These are phyloP conservation scores for Ascochyta pisi DNA, from an alignment of 2,329 filamentous ascomycete genomes.

Conservation along the genomic window DNA sequence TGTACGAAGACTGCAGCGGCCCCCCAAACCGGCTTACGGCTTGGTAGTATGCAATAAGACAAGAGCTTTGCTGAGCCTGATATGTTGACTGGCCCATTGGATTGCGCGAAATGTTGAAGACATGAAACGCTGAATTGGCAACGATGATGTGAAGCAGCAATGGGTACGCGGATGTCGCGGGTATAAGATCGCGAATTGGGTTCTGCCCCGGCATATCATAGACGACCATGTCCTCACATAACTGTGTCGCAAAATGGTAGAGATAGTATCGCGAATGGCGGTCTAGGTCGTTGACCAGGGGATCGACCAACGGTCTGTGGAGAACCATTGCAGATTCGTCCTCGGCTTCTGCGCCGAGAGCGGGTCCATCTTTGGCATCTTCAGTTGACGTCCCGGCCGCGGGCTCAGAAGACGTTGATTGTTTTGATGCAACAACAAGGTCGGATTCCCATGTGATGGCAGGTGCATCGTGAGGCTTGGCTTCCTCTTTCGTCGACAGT, in stretches of 20 bases:
- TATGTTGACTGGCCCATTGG: conserved; percentile 44
- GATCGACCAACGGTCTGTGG: conserved; percentile 59
- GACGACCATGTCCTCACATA: conserved; percentile 63
- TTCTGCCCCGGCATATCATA: conserved; percentile 56
- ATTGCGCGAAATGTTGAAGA: conserved; percentile 50
- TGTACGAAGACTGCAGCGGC: conserved; percentile 40
- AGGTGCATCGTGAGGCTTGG: conserved; percentile 30
- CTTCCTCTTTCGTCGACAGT: conserved; percentile 29
- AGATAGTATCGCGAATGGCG: conserved; percentile 55
- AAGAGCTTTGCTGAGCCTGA: conserved; percentile 42
- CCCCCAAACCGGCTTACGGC: conserved; percentile 50
- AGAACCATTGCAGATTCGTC: conserved; percentile 33
- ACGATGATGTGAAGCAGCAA: conserved; percentile 56
- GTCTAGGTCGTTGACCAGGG: conserved; percentile 62
- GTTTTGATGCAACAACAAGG: conserved; percentile 14
- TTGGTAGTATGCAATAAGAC: conserved; percentile 44
- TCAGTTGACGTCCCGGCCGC: neutral
- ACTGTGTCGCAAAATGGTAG: conserved; percentile 56
- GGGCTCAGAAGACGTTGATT: conserved; percentile 1
- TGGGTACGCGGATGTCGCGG: conserved; percentile 54
- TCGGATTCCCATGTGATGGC: conserved; percentile 29
- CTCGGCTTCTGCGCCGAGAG: conserved; percentile 12
- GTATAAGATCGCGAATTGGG: conserved; percentile 57
- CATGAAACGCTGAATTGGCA: conserved; percentile 57
- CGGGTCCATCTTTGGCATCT: neutral